These are phyloP conservation scores for Globisporangium solare DNA, from an alignment of 352 stramenopile species.

Conservation along the genomic window DNA sequence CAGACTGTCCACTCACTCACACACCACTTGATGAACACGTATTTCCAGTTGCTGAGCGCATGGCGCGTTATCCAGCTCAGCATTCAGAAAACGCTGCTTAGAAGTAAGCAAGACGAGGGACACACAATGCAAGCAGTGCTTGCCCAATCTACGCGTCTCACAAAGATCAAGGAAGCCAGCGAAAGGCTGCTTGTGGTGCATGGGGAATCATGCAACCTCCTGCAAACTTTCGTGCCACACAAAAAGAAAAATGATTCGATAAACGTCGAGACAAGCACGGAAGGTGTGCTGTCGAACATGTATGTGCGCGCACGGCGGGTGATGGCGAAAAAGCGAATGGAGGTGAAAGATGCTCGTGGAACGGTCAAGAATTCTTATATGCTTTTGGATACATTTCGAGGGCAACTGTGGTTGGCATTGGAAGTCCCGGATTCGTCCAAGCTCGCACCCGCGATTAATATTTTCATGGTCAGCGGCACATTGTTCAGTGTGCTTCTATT, in stretches of 20 bases:
- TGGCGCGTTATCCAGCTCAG: conserved; percentile 47
- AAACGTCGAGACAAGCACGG: background rate
- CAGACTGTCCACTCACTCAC: conserved; percentile 35
- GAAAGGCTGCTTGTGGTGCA: conserved; percentile 35
- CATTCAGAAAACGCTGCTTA: conserved; percentile 27
- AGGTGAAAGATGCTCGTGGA: background rate
- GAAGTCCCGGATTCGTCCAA: conserved; percentile 61
- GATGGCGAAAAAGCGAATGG: conserved; percentile 4
- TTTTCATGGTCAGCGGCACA: conserved; percentile 44
- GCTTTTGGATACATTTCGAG: conserved; percentile 28
- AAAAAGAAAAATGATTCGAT: conserved; percentile 20
- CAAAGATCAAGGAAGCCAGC: conserved; percentile 46
- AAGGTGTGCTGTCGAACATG: conserved; percentile 41
- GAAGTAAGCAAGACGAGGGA: conserved; percentile 14
- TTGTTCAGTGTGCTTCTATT: conserved; percentile 68
- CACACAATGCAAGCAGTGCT: conserved; percentile 23
- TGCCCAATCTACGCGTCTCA: conserved; percentile 26
- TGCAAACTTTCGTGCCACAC: conserved; percentile 57
- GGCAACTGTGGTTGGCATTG: conserved; percentile 48
- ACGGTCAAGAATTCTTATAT: conserved; percentile 1
- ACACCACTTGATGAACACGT: conserved; percentile 53
- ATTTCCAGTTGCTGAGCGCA: conserved; percentile 48
- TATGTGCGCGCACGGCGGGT: conserved; percentile 29
- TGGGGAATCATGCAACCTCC: conserved; percentile 24
- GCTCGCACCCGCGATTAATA: conserved; percentile 42